Base-by-base conservation (phyloP, 1,139 yeast genomes). In the Tardiomyces blankii region DNA sequence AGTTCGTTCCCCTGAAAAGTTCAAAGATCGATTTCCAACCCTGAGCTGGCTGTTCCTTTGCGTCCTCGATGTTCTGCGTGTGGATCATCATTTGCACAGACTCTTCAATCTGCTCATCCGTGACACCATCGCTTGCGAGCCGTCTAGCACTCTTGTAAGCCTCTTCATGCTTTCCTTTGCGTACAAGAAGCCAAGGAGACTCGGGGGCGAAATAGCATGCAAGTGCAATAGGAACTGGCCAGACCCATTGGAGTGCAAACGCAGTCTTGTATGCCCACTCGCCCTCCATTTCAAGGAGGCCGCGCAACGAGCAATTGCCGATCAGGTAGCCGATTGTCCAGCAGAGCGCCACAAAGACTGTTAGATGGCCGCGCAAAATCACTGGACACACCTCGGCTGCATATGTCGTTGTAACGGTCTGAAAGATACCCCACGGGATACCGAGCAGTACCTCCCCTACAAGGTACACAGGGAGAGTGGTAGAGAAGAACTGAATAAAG, bases 211-310 rank as follows among this genome's bases (percentile, higher is more conserved):
- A 58, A 47, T 63, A 54, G 62, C 75, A 67, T 49, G 75, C 77
- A 42, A 61, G 54, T 40, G 73, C 67, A 54, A 75, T 66, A 16
- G 74, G 74, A 45, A 74, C 51, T 2, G 81, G 80, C 81, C 82
- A 78, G 12, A 69, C 58, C 83, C 83, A 78, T 59, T 78, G 82
- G 23, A 74, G 45, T 0, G 74, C 78, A 56, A 70, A 73, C 1
- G 79, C 78, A 25, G 73, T 60, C 44, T 64, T 59, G 59, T 69
- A 72, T 1, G 71, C 61, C 57, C 62, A 52, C 14, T 59, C 49
- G 42, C 53, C 54, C 3, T 51, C 49, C 23, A 56, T 51, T 38
- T 47, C 46, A 3, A 55, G 43, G 42, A 57, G 47, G 9, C 63
- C 68, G 44, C 65, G 65, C 44, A 69, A 56, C 16, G 72, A 66